Conservation (phyloP, 768 basidiomycete genomes). For the Psilocybe azurescens region DNA sequence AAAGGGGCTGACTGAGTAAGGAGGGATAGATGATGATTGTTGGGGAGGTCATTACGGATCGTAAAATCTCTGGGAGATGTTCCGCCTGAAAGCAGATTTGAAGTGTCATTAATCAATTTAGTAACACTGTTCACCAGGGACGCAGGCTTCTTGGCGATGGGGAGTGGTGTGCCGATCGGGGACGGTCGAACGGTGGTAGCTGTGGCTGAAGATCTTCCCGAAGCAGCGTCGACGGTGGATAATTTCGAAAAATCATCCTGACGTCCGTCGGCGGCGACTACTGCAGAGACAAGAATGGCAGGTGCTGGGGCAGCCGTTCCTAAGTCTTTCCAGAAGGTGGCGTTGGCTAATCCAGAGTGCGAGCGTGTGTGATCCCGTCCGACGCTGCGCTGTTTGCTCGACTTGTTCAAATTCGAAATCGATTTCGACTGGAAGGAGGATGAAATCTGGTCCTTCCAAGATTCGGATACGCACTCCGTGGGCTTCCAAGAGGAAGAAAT, state of each 20-base stretch:
- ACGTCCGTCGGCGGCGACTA: conserved; percentile 48
- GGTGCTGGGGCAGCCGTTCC: conserved; percentile 57
- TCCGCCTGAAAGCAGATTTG: conserved; percentile 24
- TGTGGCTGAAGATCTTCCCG: conserved; percentile 47
- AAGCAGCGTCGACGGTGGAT: conserved; percentile 33
- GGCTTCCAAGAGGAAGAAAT: conserved; percentile 46
- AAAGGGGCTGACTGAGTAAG: conserved; percentile 69
- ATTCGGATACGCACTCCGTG: conserved; percentile 29
- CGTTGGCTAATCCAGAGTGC: conserved; percentile 40
- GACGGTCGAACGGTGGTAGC: conserved; percentile 48
- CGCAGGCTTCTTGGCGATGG: conserved; percentile 28
- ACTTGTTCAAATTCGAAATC: conserved; percentile 36
- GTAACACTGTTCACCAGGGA: conserved; percentile 31
- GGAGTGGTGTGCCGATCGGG: conserved; percentile 41
- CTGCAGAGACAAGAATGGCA: conserved; percentile 56
- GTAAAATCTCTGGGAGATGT: conserved; percentile 20
- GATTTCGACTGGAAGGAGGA: conserved; percentile 44
- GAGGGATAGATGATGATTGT: conserved; percentile 51
- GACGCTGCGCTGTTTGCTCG: conserved; percentile 31
- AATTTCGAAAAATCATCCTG: conserved; percentile 44
- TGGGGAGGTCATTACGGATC: conserved; percentile 15
- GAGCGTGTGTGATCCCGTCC: conserved; percentile 39
- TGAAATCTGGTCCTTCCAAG: conserved; percentile 46
- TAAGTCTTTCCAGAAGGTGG: conserved; percentile 56
- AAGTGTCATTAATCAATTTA: conserved; percentile 28